A percentile compares a stretch with the other conserved stretches of the same genome.
These are phyloP conservation scores for Rubia tinctorum DNA, from an alignment of 305 asterid genomes.

Conservation along the genomic window DNA sequence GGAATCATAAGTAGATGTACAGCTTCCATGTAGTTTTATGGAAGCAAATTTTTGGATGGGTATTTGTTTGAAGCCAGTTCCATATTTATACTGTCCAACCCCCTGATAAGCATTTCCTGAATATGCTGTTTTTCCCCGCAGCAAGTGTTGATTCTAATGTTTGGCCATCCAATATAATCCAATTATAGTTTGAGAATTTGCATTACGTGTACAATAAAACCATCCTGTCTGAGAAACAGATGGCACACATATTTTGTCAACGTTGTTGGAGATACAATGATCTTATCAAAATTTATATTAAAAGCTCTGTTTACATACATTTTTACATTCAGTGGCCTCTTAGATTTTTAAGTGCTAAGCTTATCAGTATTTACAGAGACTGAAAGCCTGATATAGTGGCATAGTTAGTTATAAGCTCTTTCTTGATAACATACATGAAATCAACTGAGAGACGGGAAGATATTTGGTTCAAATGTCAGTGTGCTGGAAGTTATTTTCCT, in stretches of 20 bases:
- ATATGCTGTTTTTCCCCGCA: neutral
- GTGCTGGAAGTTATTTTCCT: neutral
- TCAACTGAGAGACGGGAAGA: neutral
- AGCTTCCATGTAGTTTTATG: neutral
- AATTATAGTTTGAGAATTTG: neutral
- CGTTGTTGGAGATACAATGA: neutral
- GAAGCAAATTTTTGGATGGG: neutral
- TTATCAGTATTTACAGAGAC: neutral
- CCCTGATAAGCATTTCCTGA: neutral
- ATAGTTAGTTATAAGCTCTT: neutral
- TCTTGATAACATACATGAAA: neutral
- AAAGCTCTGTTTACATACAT: neutral
- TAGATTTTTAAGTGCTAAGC: neutral
- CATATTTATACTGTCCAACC: neutral
- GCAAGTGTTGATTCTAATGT: neutral
- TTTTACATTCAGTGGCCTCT: neutral
- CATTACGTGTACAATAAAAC: neutral
- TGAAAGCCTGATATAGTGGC: neutral
- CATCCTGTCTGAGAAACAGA: neutral
- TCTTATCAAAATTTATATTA: neutral
- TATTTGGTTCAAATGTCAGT: neutral
- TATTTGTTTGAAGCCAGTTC: neutral
- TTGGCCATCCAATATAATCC: neutral
- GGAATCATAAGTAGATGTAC: neutral
- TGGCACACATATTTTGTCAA: neutral